These are phyloP conservation scores for Carnegiea gigantea DNA, from an alignment of 179 eudicot genomes.

Conservation along the genomic window DNA sequence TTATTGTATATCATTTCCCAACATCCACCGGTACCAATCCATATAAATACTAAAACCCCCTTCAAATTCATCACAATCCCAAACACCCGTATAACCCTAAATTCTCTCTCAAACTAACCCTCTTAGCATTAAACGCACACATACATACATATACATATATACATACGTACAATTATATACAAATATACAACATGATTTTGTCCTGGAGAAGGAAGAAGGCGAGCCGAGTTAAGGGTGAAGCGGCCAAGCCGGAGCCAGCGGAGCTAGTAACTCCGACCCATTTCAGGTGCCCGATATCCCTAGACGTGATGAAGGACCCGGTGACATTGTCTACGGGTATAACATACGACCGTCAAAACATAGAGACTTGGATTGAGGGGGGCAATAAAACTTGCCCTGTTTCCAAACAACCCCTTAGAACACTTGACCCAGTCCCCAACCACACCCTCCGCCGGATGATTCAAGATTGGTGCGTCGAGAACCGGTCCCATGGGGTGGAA, in stretches of 20 bases:
- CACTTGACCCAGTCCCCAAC: conserved; percentile 61
- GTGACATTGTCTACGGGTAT: conserved; percentile 86
- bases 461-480: conserved; percentile 72
- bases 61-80: not conserved
- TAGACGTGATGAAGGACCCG: conserved; percentile 90
- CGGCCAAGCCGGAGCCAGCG: conserved; percentile 5
- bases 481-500: conserved; percentile 42
- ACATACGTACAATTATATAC: not conserved
- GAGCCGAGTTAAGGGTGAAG: conserved; percentile 19
- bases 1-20: not conserved
- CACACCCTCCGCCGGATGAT: conserved; percentile 63
- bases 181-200: conserved; percentile 43
- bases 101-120: not conserved
- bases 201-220: conserved; percentile 56
- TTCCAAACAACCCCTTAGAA: conserved; percentile 48
- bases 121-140: not conserved
- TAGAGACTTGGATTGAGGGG: conserved; percentile 80
- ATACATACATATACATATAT: not conserved
- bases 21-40: conserved; percentile 1
- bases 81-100: not conserved
- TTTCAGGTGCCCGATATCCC: conserved; percentile 78
- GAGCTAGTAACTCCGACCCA: conserved; percentile 55
- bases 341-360: conserved; percentile 71
- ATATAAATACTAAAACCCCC: conserved; percentile 13
- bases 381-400: conserved; percentile 73